Percentiles rank a stretch among this genome's conserved stretches.
These are phyloP conservation scores for Monosporascus sp. DNA, from an alignment of 2,329 filamentous ascomycete species.

Conservation along the genomic window DNA sequence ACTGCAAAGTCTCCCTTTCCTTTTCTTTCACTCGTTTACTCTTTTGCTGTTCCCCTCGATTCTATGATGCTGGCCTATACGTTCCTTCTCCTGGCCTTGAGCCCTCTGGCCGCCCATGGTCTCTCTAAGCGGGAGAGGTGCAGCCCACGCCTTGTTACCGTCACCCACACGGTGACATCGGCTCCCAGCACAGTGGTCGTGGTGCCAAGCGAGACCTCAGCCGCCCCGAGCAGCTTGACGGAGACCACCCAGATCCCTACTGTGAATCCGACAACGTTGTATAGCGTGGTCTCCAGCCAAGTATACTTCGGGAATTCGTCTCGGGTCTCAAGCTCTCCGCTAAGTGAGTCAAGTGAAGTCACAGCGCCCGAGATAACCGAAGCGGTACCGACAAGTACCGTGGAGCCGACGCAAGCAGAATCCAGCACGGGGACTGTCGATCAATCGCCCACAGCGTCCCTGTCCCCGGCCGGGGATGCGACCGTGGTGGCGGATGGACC, in stretches of 20 bases:
- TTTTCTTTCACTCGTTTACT: not conserved
- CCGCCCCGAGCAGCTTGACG: not conserved
- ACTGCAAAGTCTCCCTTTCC: not conserved
- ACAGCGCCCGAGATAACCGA: no score
- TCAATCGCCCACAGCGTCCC: not conserved
- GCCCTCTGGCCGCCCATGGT: not conserved
- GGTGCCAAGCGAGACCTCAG: not conserved
- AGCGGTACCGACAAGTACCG: no score
- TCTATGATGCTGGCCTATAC: not conserved
- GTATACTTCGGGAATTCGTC: no score
- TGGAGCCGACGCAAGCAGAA: no score
- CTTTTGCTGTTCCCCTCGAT: not conserved
- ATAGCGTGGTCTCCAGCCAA: not conserved
- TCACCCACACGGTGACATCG: not conserved
- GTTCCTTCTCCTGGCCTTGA: not conserved
- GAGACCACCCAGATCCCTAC: not conserved
- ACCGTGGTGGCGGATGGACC: not conserved
- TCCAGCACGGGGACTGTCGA: not conserved
- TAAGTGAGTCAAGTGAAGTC: no score
- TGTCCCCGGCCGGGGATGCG: not conserved
- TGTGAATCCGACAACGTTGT: not conserved
- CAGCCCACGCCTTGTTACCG: not conserved
- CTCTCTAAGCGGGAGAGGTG: not conserved
- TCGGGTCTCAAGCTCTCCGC: no score
- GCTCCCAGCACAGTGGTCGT: not conserved